Percentiles rank a stretch among this genome's conserved stretches.
These are phyloP conservation scores for Sporormia fimetaria DNA, from an alignment of 495 filamentous ascomycete species.

Conservation along the genomic window DNA sequence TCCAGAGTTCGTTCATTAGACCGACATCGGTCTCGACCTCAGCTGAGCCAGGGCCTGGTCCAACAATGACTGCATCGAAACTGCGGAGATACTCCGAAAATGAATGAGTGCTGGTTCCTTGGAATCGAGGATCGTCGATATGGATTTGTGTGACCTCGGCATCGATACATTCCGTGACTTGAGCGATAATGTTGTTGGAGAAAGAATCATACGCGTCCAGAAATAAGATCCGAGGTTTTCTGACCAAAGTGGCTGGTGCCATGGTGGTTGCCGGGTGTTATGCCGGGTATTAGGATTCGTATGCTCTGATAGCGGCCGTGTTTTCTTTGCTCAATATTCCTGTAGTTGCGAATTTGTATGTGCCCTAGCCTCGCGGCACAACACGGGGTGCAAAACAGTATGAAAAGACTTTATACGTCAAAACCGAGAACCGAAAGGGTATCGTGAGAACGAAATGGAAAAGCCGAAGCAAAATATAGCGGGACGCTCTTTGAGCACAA, in stretches of 20 bases:
- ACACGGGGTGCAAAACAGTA: too few relatives aligned
- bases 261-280: slow-evolving; percentile 1
- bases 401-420: too few relatives aligned
- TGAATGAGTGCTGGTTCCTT: slow-evolving; percentile 20
- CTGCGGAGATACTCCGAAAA: slow-evolving; percentile 42
- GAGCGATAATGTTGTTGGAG: slow-evolving; percentile 78
- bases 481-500: too few relatives aligned
- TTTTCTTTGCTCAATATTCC: too few relatives aligned
- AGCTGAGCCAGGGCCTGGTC: slow-evolving; percentile 59
- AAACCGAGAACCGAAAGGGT: too few relatives aligned
- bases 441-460: too few relatives aligned
- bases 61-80: slow-evolving; percentile 56
- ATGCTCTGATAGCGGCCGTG: too few relatives aligned
- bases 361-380: too few relatives aligned
- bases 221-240: slow-evolving; percentile 49
- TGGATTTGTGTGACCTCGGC: slow-evolving; percentile 59
- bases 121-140: slow-evolving; percentile 46
- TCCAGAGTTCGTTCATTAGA: slow-evolving; percentile 68
- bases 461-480: too few relatives aligned
- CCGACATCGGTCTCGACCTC: slow-evolving; percentile 58
- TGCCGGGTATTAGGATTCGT: not conserved
- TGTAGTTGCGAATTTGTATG: too few relatives aligned
- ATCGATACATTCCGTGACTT: slow-evolving; percentile 53
- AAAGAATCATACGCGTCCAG: slow-evolving; percentile 95
- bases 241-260: slow-evolving; percentile 8